A percentile compares a stretch with the other conserved stretches of the same genome.
Evolutionary conservation across 495 filamentous ascomycete species (phyloP).

Genomic region (Cercophora scortea): DNA sequence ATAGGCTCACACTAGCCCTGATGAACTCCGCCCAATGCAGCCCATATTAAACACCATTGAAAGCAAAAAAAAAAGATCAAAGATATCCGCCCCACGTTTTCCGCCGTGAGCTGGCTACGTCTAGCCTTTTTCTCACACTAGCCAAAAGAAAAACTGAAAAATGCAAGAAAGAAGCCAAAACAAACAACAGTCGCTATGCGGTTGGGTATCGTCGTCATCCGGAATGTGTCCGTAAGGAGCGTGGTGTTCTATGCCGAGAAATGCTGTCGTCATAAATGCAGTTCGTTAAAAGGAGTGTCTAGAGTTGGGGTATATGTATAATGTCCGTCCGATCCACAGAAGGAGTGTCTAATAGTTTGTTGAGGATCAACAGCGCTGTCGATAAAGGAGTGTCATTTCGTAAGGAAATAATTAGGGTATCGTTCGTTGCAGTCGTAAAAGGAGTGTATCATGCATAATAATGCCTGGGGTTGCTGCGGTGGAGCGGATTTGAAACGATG

Average conservation of each 20-base stretch:
- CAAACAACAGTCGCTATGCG: constrained; percentile 44
- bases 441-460: constrained; percentile 22
- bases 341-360: constrained; percentile 33
- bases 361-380: constrained; percentile 30
- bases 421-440: constrained; percentile 38
- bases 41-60: background rate
- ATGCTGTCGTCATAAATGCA: constrained; percentile 16
- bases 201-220: constrained; percentile 38
- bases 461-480: constrained; percentile 27
- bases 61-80: background rate
- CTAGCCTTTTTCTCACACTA: background rate
- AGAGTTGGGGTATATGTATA: constrained; percentile 29
- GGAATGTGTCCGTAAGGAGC: constrained; percentile 25
- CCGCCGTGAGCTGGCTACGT: background rate
- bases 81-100: background rate
- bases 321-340: constrained; percentile 17
- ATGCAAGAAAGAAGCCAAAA: background rate
- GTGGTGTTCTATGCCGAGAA: constrained; percentile 20
- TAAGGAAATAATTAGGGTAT: constrained; percentile 6
- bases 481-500: constrained; percentile 20
- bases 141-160: background rate
- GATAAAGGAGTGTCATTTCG: constrained; percentile 34
- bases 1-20: background rate
- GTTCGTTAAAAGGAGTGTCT: constrained; percentile 39
- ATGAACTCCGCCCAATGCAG: background rate